Conservation (phyloP, 768 basidiomycete genomes). For the Calocera cornea region DNA sequence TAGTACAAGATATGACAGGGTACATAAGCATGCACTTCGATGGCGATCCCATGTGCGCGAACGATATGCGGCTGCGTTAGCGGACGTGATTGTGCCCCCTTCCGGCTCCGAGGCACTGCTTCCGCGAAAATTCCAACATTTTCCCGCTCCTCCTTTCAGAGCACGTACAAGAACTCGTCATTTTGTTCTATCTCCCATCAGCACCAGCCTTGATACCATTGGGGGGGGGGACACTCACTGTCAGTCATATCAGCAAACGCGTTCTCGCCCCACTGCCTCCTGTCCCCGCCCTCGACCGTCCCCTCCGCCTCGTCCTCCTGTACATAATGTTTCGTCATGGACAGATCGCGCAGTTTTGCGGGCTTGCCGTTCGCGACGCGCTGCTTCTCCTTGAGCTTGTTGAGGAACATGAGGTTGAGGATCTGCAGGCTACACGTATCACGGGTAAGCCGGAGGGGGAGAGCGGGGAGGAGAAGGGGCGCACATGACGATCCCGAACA, state of each 20-base stretch:
- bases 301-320: slow-evolving; percentile 14
- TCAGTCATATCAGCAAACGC: neutral
- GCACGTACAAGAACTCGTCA: slow-evolving; percentile 20
- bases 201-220: slow-evolving; percentile 14
- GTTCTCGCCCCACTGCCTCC: neutral
- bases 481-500: slow-evolving; percentile 13
- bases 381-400: slow-evolving; percentile 19
- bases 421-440: slow-evolving; percentile 11
- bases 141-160: slow-evolving; percentile 7
- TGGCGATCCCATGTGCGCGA: too few species aligned
- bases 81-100: too few species aligned
- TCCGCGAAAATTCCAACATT: too few species aligned
- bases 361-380: slow-evolving; percentile 23
- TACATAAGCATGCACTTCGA: too few species aligned
- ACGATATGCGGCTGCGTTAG: too few species aligned
- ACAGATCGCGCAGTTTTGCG: slow-evolving; percentile 18
- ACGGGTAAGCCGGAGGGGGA: neutral
- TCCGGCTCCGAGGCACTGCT: too few species aligned
- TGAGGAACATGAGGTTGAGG: slow-evolving; percentile 16
- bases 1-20: too few species aligned
- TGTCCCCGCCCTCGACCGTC: neutral
- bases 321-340: slow-evolving; percentile 17
- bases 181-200: slow-evolving; percentile 11
- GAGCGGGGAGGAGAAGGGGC: neutral
- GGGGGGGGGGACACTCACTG: slow-evolving; percentile 3